Evolutionary conservation across 2,329 filamentous ascomycete species (phyloP).

Genomic region (Colletotrichum costaricense): DNA sequence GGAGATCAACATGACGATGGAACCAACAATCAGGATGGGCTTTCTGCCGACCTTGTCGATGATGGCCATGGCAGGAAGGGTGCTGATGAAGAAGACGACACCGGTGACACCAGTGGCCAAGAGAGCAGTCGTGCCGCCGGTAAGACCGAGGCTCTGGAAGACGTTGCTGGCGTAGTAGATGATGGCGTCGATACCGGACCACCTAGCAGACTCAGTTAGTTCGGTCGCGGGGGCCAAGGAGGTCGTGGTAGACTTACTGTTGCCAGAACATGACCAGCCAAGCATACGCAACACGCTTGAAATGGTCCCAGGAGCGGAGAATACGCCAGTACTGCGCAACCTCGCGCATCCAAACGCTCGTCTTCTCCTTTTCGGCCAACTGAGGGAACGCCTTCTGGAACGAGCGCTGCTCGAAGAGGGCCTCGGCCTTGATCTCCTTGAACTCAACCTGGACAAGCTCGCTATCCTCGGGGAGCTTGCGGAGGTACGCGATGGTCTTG

Average conservation of each 20-base stretch:
- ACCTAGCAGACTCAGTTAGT: slow-evolving; percentile 3
- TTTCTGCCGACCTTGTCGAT: slow-evolving; percentile 55
- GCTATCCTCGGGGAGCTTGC: slow-evolving; percentile 68
- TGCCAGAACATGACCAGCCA: slow-evolving; percentile 61
- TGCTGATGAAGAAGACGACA: slow-evolving; percentile 57
- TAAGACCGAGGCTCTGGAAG: slow-evolving; percentile 72
- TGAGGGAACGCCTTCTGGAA: slow-evolving; percentile 58
- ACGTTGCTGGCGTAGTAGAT: slow-evolving; percentile 65
- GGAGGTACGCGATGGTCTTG: slow-evolving; percentile 67
- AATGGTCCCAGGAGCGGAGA: slow-evolving; percentile 59
- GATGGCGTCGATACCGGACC: slow-evolving; percentile 48
- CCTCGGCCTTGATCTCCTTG: slow-evolving; percentile 56
- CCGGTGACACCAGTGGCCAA: slow-evolving; percentile 73
- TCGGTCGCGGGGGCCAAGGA: neutral
- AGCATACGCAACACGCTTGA: slow-evolving; percentile 57
- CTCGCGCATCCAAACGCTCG: slow-evolving; percentile 55
- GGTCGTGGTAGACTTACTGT: slow-evolving; percentile 48
- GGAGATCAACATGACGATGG: slow-evolving; percentile 50
- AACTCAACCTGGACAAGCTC: slow-evolving; percentile 65
- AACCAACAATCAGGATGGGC: slow-evolving; percentile 51
- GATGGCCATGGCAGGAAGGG: slow-evolving; percentile 46
- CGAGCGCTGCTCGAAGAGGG: slow-evolving; percentile 53
- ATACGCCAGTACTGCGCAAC: slow-evolving; percentile 62
- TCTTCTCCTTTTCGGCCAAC: slow-evolving; percentile 50
- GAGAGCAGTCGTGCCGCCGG: slow-evolving; percentile 67